Conservation (phyloP, 169 alveolate genomes). For the Cryptosporidium ryanae region DNA sequence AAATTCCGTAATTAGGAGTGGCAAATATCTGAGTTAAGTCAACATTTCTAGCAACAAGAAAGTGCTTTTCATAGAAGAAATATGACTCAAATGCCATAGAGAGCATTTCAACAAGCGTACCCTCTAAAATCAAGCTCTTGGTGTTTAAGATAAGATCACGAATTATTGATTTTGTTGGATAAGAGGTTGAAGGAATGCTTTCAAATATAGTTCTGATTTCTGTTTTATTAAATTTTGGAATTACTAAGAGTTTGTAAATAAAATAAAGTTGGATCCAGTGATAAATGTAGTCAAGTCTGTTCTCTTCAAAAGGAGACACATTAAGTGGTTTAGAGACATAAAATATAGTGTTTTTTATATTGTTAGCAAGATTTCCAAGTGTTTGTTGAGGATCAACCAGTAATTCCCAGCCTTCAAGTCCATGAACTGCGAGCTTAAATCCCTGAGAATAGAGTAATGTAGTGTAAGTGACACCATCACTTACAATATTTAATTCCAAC, state of each 20-base stretch:
- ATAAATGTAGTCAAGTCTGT: slow-evolving; percentile 7
- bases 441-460: not conserved
- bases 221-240: slow-evolving; percentile 6
- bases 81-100: slow-evolving; percentile 3
- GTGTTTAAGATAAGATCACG: not conserved
- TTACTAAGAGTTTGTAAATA: slow-evolving; percentile 8
- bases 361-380: not conserved
- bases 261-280: slow-evolving; percentile 43
- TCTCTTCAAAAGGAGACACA: not conserved
- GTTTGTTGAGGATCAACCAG: slow-evolving; percentile 22
- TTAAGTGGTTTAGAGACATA: not conserved
- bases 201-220: slow-evolving; percentile 8
- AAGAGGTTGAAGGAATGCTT: not conserved
- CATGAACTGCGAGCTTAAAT: slow-evolving; percentile 10
- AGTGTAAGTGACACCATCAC: not conserved
- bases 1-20: not conserved
- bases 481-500: not conserved
- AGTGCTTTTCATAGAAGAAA: slow-evolving; percentile 36
- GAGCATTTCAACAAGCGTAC: not conserved
- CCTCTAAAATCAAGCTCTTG: not conserved
- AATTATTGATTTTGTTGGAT: not conserved
- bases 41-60: not conserved
- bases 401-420: slow-evolving; percentile 49
- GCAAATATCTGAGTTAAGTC: slow-evolving; percentile 15
- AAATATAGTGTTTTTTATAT: not conserved